Conservation (phyloP, 768 basidiomycete genomes). For the Hydnomerulius pinastri region DNA sequence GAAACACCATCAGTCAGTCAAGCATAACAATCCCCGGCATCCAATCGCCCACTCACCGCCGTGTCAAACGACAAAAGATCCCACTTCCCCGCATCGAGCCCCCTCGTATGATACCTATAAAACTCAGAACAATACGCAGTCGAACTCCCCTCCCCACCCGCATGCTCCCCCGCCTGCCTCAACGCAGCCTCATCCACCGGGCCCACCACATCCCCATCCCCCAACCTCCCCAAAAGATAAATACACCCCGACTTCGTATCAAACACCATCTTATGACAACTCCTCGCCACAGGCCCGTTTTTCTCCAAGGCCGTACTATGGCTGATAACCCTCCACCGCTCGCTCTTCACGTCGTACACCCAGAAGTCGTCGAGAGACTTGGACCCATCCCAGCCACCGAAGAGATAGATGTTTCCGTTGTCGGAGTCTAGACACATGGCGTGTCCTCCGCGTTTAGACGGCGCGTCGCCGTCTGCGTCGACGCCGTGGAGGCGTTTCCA, state of each 20-base stretch:
- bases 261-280: conserved; percentile 84
- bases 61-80: conserved; percentile 69
- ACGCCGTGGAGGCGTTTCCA: conserved; percentile 64
- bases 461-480: conserved; percentile 64
- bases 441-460: conserved; percentile 73
- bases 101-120: conserved; percentile 71
- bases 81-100: conserved; percentile 67
- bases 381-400: conserved; percentile 79
- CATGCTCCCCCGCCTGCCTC: conserved; percentile 27
- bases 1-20: background rate
- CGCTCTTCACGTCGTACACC: conserved; percentile 61
- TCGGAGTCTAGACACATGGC: conserved; percentile 78
- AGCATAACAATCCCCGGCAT: background rate
- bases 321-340: conserved; percentile 64
- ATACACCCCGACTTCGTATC: conserved; percentile 70
- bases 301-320: conserved; percentile 52
- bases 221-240: conserved; percentile 71
- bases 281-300: conserved; percentile 69
- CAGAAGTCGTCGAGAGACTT: conserved; percentile 79
- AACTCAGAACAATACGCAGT: conserved; percentile 63
- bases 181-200: conserved; percentile 36
- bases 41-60: conserved; percentile 43
- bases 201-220: conserved; percentile 50
- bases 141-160: conserved; percentile 11
- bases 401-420: conserved; percentile 66